These are phyloP conservation scores for Chlamydomonas eustigma DNA, from an alignment of 139 green algal species.

Conservation along the genomic window DNA sequence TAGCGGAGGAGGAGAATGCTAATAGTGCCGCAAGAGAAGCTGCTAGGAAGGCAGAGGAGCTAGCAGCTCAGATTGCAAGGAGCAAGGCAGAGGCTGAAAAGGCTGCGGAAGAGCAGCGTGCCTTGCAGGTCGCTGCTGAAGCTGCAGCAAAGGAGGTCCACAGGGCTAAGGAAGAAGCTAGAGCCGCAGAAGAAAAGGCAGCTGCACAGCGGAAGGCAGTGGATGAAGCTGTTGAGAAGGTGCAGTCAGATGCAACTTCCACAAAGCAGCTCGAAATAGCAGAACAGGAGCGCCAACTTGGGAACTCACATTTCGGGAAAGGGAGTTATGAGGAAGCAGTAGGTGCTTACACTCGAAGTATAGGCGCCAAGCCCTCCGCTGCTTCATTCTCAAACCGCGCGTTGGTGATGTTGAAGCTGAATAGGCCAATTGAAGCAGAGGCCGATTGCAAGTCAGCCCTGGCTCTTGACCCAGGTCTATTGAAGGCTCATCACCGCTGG, in stretches of 20 bases:
- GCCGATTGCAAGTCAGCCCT: constrained; percentile 22
- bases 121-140: background rate
- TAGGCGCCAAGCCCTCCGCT: constrained; percentile 14
- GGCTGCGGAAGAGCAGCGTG: background rate
- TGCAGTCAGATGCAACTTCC: background rate
- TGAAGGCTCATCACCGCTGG: constrained; percentile 11
- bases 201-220: too few species aligned
- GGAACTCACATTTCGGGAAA: constrained; percentile 22
- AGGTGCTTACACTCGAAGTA: constrained; percentile 21
- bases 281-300: constrained; percentile 5
- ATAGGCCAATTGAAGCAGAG: constrained; percentile 19
- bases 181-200: background rate
- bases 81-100: background rate
- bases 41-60: constrained; percentile 6
- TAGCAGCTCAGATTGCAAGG: background rate
- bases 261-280: background rate
- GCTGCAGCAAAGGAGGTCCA: background rate
- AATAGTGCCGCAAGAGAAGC: background rate
- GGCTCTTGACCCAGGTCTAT: constrained; percentile 19
- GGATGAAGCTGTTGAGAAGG: background rate
- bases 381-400: constrained; percentile 30
- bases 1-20: background rate
- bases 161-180: background rate
- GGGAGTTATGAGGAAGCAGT: constrained; percentile 21
- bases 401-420: constrained; percentile 24